Conservation (phyloP, 345 rosid genomes). For the Ailanthus altissimus region DNA sequence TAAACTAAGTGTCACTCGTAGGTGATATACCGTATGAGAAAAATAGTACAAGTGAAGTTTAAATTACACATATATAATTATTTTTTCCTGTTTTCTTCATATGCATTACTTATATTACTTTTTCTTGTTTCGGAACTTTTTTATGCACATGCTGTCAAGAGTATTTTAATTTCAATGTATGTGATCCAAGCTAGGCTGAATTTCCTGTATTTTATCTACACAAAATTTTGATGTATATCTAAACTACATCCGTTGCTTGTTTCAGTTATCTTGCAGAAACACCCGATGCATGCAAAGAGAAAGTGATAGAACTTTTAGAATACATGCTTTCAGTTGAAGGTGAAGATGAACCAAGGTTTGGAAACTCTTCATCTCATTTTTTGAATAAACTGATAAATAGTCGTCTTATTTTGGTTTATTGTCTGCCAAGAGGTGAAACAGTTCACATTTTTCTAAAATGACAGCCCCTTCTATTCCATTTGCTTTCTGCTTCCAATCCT, state of each 20-base stretch:
- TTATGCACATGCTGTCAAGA: neutral
- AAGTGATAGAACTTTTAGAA: constrained; percentile 62
- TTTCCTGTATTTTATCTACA: neutral
- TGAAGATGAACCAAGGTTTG: constrained; percentile 84
- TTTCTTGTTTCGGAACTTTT: neutral
- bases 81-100: neutral
- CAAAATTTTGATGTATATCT: neutral
- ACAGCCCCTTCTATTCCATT: constrained; percentile 69
- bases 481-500: constrained; percentile 89
- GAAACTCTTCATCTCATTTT: constrained; percentile 12
- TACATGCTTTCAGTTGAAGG: constrained; percentile 85
- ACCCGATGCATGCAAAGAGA: constrained; percentile 76
- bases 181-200: neutral
- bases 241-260: constrained; percentile 9
- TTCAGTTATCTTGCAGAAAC: constrained; percentile 88
- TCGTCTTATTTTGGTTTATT: constrained; percentile 8
- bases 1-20: too few species aligned
- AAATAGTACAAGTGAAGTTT: too few species aligned
- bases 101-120: neutral
- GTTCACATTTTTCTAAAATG: constrained; percentile 23
- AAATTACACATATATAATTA: too few species aligned
- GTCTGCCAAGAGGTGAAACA: constrained; percentile 26
- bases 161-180: neutral
- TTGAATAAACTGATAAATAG: neutral
- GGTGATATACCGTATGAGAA: too few species aligned